Evolutionary conservation across 2,329 filamentous ascomycete species (phyloP).

Genomic region (Coniella vitis): DNA sequence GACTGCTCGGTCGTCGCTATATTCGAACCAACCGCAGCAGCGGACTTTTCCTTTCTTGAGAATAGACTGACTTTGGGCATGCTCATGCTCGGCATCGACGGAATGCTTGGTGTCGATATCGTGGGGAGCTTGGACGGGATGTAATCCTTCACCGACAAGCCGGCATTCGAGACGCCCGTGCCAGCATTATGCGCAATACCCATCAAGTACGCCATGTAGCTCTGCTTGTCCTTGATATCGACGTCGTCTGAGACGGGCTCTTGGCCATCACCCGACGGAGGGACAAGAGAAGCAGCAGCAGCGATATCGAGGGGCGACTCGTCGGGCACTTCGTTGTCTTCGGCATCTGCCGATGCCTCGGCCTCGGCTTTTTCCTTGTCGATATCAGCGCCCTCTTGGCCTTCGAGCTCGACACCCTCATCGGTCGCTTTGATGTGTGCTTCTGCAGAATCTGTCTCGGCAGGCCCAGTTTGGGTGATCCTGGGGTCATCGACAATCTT

Average conservation of each 20-base stretch:
- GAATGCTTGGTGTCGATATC: slow-evolving; percentile 24
- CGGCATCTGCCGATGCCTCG: slow-evolving; percentile 25
- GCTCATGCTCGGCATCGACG: slow-evolving; percentile 17
- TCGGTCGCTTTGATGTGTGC: slow-evolving; percentile 22
- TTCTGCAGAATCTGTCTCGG: slow-evolving; percentile 18
- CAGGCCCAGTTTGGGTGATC: slow-evolving; percentile 19
- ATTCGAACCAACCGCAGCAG: background rate
- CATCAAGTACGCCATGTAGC: slow-evolving; percentile 44
- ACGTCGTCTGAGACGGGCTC: slow-evolving; percentile 22
- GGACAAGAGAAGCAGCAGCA: slow-evolving; percentile 43
- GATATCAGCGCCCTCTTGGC: slow-evolving; percentile 2
- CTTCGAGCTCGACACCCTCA: slow-evolving; percentile 16
- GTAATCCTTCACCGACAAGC: slow-evolving; percentile 38
- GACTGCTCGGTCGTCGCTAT: background rate
- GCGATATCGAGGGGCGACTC: slow-evolving; percentile 48
- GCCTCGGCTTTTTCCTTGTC: slow-evolving; percentile 8
- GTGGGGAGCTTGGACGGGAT: slow-evolving; percentile 37
- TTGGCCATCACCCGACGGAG: slow-evolving; percentile 36
- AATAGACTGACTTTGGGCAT: slow-evolving; percentile 12
- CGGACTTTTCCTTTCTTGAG: slow-evolving; percentile 15
- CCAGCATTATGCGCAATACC: slow-evolving; percentile 40
- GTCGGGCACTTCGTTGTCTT: slow-evolving; percentile 28
- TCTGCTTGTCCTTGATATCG: slow-evolving; percentile 29
- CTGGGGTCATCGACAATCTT: slow-evolving; percentile 36
- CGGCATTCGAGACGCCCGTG: slow-evolving; percentile 33